phyloP scores from a whole-genome alignment of 208 protist genomes.

The Crithidia thermophila region DNA sequence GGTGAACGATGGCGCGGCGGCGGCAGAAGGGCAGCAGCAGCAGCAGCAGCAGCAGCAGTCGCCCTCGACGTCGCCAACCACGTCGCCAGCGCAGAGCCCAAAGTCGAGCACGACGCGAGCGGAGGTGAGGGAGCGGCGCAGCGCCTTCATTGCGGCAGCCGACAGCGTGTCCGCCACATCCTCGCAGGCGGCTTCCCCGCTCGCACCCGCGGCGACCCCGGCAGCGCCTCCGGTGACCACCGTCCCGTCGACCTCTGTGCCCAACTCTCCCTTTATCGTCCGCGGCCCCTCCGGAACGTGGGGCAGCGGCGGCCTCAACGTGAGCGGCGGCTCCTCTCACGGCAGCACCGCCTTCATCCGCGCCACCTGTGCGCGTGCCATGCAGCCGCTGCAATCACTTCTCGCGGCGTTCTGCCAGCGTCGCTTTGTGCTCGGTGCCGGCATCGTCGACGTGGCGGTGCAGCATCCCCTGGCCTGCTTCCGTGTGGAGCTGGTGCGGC shows the following conservation, averaged over 20 bases:
- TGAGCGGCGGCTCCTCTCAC: background rate
- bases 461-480: constrained; percentile 35
- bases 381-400: constrained; percentile 14
- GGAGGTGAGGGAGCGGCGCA: constrained; percentile 8
- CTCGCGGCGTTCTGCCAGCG: constrained; percentile 2
- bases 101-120: background rate
- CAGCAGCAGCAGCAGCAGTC: background rate
- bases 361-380: constrained; percentile 11
- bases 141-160: constrained; percentile 12
- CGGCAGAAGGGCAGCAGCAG: background rate
- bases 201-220: background rate
- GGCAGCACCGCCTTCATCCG: constrained; percentile 15
- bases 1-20: background rate
- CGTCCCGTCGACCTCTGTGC: background rate
- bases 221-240: background rate
- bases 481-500: constrained; percentile 29
- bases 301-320: background rate
- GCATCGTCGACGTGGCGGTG: constrained; percentile 45
- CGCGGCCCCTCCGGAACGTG: background rate
- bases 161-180: background rate
- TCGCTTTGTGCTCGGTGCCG: constrained; percentile 13
- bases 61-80: background rate
- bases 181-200: background rate
- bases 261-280: background rate
- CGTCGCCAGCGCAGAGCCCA: background rate